Conservation (phyloP, 139 green algal genomes). For the Tetratostichococcus sp. region DNA sequence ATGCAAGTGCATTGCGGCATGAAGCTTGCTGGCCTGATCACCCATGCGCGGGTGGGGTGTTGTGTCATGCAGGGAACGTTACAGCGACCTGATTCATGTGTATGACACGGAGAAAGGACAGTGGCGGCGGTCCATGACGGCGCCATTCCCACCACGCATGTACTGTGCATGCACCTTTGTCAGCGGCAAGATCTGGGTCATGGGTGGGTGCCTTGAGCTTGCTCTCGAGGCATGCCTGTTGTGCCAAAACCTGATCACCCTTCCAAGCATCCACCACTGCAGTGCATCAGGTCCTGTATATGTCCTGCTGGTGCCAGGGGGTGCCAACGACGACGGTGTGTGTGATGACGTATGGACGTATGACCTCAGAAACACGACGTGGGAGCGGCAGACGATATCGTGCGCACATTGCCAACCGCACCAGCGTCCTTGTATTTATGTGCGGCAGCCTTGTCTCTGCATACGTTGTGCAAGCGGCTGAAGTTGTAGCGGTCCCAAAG, state of each 20-base stretch:
- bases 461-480: no score
- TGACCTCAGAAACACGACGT: not conserved
- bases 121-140: no score
- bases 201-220: not conserved
- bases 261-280: not conserved
- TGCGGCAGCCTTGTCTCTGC: no score
- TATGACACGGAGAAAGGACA: no score
- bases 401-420: not conserved
- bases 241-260: not conserved
- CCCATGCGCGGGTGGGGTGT: no score
- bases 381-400: not conserved
- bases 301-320: not conserved
- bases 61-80: no score
- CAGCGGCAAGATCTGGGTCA: not conserved
- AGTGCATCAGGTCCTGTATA: not conserved
- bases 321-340: not conserved
- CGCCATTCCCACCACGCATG: not conserved
- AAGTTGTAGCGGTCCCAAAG: no score
- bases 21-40: not conserved
- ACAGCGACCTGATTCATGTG: no score
- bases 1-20: not conserved
- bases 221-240: not conserved
- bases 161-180: not conserved
- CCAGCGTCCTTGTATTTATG: no score
- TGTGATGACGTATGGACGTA: not conserved